Evolutionary conservation across 2,329 filamentous ascomycete genomes (phyloP), one percentile per base, ranked within the genome.

Genomic region (Ambrosiella xylebori): DNA sequence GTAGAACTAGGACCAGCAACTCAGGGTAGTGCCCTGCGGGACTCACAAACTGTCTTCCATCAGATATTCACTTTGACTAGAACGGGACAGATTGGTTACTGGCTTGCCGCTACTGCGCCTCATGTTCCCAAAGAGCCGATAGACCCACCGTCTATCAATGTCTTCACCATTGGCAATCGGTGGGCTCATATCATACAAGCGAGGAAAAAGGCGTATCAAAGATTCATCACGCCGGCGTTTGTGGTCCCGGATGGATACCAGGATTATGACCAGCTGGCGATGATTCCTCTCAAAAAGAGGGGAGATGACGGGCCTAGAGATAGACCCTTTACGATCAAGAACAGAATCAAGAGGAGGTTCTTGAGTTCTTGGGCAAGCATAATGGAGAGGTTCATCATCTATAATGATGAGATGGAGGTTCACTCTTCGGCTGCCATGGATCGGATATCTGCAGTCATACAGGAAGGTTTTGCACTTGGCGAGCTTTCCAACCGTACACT

Each of bases 61-160:
- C 76, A 79, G 60, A 61, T 76, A 12, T 71, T 69, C 56, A 66
- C 69, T 9, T 62, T 80, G 1, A 69, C 65, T 4, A 65, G 68
- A 27, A 68, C 77, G 59, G 66, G 77, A 44, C 69, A 71, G 44
- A 61, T 80, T 13, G 65, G 66, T 40, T 74, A 72, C 55, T 71
- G 70, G 58, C 69, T 68, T 57, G 68, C 65, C 51, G 63, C 65
- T 4, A 66, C 66, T 3, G 62, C 59, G 35, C 55, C 59, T 37
- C 17, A 49, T 6, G 41, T 61, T 9, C 61, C 61, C 13, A 61
- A 39, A 11, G 38, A 7, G 7, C 39, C 17, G 9, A 49, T 53
- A 7, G 59, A 35, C 35, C 56, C 57, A n/a, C 56, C 57, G 1
- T 17, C 54, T 47, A 38, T 54, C 38, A 56, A 53, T 39, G 37